Evolutionary conservation across 2,329 filamentous ascomycete genomes (phyloP).

Genomic region (Ophiosphaerella korrae): DNA sequence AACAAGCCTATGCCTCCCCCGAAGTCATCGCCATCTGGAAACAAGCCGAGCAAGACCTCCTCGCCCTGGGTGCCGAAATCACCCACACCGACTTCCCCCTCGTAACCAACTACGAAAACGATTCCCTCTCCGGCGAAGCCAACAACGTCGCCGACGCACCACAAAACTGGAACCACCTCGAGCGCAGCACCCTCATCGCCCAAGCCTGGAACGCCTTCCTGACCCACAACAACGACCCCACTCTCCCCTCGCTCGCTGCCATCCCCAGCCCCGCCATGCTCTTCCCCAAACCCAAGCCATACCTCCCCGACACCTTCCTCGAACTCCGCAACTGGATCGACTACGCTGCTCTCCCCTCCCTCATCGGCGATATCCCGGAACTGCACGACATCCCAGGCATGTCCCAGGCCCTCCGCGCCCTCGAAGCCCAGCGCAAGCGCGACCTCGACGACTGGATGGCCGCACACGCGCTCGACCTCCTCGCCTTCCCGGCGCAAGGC

Average conservation of each 20-base stretch:
- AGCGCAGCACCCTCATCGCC: constrained; percentile 56
- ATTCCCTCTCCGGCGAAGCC: constrained; percentile 38
- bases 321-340: constrained; percentile 49
- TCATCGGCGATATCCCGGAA: constrained; percentile 28
- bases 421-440: constrained; percentile 56
- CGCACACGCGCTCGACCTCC: constrained; percentile 48
- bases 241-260: constrained; percentile 44
- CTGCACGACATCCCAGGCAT: constrained; percentile 53
- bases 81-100: constrained; percentile 54
- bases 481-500: constrained; percentile 58
- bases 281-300: constrained; percentile 45
- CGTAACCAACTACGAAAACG: constrained; percentile 54
- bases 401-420: constrained; percentile 49
- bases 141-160: constrained; percentile 52
- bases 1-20: constrained; percentile 42
- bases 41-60: constrained; percentile 43
- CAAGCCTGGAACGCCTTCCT: constrained; percentile 61
- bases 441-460: constrained; percentile 60
- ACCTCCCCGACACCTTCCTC: constrained; percentile 47
- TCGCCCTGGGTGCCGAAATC: constrained; percentile 51
- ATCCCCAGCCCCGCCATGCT: constrained; percentile 48
- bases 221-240: constrained; percentile 47
- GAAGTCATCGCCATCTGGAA: constrained; percentile 48
- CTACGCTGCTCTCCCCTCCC: constrained; percentile 42
- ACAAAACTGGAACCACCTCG: constrained; percentile 54